Evolutionary conservation across 2,329 filamentous ascomycete genomes (phyloP), one percentile per base, ranked within the genome.

Genomic region (Drechslerella dactyloides): DNA sequence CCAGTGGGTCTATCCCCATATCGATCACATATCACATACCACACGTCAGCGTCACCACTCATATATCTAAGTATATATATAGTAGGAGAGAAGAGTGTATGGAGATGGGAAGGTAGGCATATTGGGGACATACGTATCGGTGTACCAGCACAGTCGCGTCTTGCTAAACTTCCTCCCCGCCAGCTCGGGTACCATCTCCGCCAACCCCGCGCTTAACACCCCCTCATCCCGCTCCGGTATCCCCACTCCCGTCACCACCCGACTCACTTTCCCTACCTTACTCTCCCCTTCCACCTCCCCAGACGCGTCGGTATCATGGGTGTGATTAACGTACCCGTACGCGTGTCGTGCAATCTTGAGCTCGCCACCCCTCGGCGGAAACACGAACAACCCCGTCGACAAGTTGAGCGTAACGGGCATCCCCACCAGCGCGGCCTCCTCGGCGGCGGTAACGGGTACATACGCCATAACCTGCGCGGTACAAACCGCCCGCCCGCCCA

Each of bases 391-490:
- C 40, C 74, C 74, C 21, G 84, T 86, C 54, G 83, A 85, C 74
- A 93, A 82, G 80, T 91, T 91, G 44, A 93, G 80, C 21, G 90
- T 80, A 1, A 91, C 89, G 0, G 93, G 93, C 77, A 88, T 86
- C 35, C 85, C 80, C 46, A 82, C 82, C 10, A 96, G 82, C 2
- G 79, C 79, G 15, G 82, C 81, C 79, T 93, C 87, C 80, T 97
- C 93, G 3, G 85, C 84, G 15, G 86, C 81, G 0, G 87, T 89
- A 75, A 97, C 84, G 74, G 86, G 83, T 74, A 96, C 82, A 81
- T 96, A 97, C 11, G 85, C 89, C 24, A 97, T 78, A 0, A 86
- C 85, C 77, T 97, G 93, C 13, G 91, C 93, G 0, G 91, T 96
- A 1, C 93, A 90, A 74, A 89, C 85, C 42, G 87, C 88, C 50